Evolutionary conservation across 2,329 filamentous ascomycete genomes (phyloP), one percentile per base, ranked within the genome.

Genomic region (Chaetomium sp.): DNA sequence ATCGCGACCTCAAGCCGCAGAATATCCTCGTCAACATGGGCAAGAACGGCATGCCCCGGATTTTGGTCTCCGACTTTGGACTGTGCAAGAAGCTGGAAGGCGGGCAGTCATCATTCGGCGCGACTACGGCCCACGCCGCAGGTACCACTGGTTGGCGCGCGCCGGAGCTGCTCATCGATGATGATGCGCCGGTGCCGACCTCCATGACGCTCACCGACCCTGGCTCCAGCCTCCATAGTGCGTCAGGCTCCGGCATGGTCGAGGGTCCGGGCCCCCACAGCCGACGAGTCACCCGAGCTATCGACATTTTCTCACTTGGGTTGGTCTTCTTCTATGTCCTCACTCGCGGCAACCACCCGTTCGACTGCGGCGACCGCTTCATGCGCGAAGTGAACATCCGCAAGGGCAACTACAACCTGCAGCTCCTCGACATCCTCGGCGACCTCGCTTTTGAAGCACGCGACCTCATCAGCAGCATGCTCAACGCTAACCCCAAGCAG

Each of bases 271-370:
- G 82, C 14, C 74, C 83, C 69, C 80, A 76, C 73, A 84, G 83
- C 62, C 86, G 91, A 57, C 88, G 94, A 51, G 92, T 95, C 6
- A 99, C 95, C 46, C 87, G 94, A 46, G 89, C 94, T 7, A 96
- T 97, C 59, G 94, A 99, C 68, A 96, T 99, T 33, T 99, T 99
- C 74, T 96, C 91, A 0, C 80, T 99, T 38, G 94, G 94, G 1
- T 87, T 96, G 52, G 91, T 99, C n/a, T 99, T 96, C 76, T 97
- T 91, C 74, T 99, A 96, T 69, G 91, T 97, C n/a, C 79, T 99
- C 57, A 96, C 92, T 1, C 88, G 91, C 59, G 94, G 94, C 12
- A 83, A 81, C 1, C 94, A 99, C 70, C 94, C 94, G 0, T 99
- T 95, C 66, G 92, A 96, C 68, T 91, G 91, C 60, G 91, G 94